phyloP scores from a whole-genome alignment of 345 rosid species.

The Boechera divaricarpa region DNA sequence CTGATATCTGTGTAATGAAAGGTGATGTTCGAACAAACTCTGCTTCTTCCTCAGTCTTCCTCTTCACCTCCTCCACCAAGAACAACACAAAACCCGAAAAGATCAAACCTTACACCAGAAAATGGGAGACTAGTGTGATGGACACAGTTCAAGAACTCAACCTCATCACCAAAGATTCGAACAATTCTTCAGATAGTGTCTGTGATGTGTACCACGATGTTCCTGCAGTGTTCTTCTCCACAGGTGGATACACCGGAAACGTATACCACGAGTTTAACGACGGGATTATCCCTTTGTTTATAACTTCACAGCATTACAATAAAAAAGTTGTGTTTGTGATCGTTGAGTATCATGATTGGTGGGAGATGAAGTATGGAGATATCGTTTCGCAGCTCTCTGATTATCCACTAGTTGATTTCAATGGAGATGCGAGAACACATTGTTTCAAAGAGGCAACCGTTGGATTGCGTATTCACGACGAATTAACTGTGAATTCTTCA shows the following conservation, averaged over 20 bases:
- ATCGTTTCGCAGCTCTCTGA: conserved; percentile 64
- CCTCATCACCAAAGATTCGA: conserved; percentile 52
- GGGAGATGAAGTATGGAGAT: conserved; percentile 76
- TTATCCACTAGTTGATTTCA: conserved; percentile 62
- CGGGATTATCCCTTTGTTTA: conserved; percentile 76
- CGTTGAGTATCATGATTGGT: conserved; percentile 82
- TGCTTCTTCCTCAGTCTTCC: conserved; percentile 67
- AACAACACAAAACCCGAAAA: conserved; percentile 51
- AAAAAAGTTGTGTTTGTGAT: conserved; percentile 80
- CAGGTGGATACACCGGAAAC: conserved; percentile 86
- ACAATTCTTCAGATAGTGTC: conserved; percentile 14
- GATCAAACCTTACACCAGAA: conserved; percentile 82
- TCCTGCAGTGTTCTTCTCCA: conserved; percentile 81
- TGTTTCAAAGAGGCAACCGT: conserved; percentile 81
- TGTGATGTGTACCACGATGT: conserved; percentile 73
- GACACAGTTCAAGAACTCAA: conserved; percentile 66
- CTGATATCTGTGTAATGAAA: conserved; percentile 75
- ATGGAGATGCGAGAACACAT: conserved; percentile 67
- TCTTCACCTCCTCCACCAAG: conserved; percentile 49
- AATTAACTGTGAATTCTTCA: conserved; percentile 63
- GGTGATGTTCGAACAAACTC: conserved; percentile 76
- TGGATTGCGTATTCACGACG: conserved; percentile 80
- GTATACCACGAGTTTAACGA: conserved; percentile 88
- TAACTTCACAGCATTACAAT: conserved; percentile 74
- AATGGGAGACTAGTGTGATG: conserved; percentile 86